phyloP scores from a whole-genome alignment of 306 rosid species.

The Quercus engelmannii region DNA sequence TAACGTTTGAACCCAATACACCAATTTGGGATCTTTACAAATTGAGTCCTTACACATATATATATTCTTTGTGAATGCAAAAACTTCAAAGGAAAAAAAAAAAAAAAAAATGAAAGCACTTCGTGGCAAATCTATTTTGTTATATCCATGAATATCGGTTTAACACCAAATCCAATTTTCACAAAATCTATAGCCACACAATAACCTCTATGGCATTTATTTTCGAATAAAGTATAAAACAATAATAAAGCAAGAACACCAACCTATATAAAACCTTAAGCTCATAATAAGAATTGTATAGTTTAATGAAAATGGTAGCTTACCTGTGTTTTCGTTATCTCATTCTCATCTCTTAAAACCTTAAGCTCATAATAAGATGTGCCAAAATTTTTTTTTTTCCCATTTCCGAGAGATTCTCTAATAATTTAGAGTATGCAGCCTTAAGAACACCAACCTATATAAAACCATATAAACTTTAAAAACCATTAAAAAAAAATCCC shows the following conservation, averaged over 20 bases:
- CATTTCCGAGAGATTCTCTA: slow-evolving; percentile 43
- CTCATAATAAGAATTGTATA: neutral
- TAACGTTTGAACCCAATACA: no score
- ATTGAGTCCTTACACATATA: no score
- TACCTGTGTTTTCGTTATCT: slow-evolving; percentile 57
- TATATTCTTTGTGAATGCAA: neutral
- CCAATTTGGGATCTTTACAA: no score
- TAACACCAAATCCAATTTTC: neutral
- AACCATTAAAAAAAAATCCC: neutral
- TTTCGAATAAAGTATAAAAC: neutral
- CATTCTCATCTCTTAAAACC: slow-evolving; percentile 56
- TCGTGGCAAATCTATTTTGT: no score
- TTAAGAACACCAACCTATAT: slow-evolving; percentile 42
- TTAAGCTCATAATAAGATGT: slow-evolving; percentile 47
- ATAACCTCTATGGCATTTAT: neutral
- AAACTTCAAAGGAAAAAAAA: neutral
- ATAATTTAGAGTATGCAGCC: slow-evolving; percentile 45
- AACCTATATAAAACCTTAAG: no score
- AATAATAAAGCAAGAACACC: neutral
- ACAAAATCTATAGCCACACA: neutral
- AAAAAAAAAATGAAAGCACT: no score
- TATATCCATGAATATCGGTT: no score
- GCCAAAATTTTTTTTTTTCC: slow-evolving; percentile 38
- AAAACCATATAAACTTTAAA: neutral
- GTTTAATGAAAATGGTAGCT: neutral